Base-by-base conservation (phyloP, 331 rosid genomes). In the Stylosanthes scabra region DNA sequence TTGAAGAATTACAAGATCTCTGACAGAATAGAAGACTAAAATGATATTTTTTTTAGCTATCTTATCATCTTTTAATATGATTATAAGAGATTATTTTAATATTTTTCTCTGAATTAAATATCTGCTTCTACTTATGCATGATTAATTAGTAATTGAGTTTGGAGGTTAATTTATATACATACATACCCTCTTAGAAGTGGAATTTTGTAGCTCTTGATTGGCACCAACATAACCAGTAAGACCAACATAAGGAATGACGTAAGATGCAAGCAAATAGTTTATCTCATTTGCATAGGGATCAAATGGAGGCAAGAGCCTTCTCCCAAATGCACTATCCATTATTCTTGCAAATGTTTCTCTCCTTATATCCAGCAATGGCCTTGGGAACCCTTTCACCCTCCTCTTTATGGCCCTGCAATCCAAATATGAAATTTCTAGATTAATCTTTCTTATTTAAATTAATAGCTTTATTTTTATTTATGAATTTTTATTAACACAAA, bases 141-240 rank as follows among this genome's bases (percentile, higher is more conserved):
- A 31, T 31, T 31, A 44, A 7, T 44, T 44, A 44, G 12, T 11
- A 47, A 9, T 11, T 46, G 29, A 45, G 56, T 66, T 72, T 60
- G 49, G n/a, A 64, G 71, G 15, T 37, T 78, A 3, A 31, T 3
- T 31, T 31, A 20, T 20, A 20, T 20, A 20, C 25, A 20, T 20
- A 20, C 25, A 20, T 74, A 91, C 94, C 96, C 10, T 42, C 76
- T 55, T 7, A 12, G 96, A 75, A 66, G 74, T 2, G 75, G 80
- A 1, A 57, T 67, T 78, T 72, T 74, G 75, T 16, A 91, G 90
- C n/a, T 14, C 69, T 4, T 96, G 93, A 68, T 63, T 89, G 27
- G 90, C 52, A 49, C 98, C 95, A 62, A 91, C 97, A 81, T 93
- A 91, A 39, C 95, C 96, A 29, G 95, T 85, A 55, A 93, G 97